Conservation (phyloP, 805 yeast species). For the Monosporozyma aerobia region DNA sequence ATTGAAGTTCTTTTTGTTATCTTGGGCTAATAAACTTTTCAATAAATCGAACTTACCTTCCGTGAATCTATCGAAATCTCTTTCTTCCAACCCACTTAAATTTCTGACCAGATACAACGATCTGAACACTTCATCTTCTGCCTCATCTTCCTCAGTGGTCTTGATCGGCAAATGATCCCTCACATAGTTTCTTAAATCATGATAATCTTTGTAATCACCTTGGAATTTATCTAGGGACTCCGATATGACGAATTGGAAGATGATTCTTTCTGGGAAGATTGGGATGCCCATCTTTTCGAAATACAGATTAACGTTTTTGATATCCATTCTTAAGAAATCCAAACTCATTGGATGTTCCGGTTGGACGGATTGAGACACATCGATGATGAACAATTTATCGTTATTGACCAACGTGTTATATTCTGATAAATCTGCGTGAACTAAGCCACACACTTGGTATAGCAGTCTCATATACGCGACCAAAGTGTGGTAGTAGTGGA, state of each 20-base stretch:
- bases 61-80: constrained; percentile 73
- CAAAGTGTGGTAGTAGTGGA: constrained; percentile 65
- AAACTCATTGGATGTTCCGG: constrained; percentile 96
- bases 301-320: constrained; percentile 87
- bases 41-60: constrained; percentile 77
- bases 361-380: constrained; percentile 95
- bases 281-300: constrained; percentile 65
- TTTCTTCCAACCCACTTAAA: constrained; percentile 75
- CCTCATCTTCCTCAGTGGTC: constrained; percentile 41
- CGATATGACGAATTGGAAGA: constrained; percentile 70
- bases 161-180: constrained; percentile 49
- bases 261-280: constrained; percentile 70
- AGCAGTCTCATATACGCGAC: constrained; percentile 76
- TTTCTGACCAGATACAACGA: constrained; percentile 69
- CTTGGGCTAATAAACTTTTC: constrained; percentile 49
- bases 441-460: constrained; percentile 80
- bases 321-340: constrained; percentile 94
- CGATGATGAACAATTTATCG: constrained; percentile 73
- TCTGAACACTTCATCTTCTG: constrained; percentile 83
- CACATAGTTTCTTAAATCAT: constrained; percentile 30
- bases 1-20: constrained; percentile 22
- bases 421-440: constrained; percentile 95
- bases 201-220: constrained; percentile 27
- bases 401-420: constrained; percentile 85
- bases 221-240: constrained; percentile 34